Conservation (phyloP, 192 early-diverging fungal genomes). For the Umbelopsis sp. region DNA sequence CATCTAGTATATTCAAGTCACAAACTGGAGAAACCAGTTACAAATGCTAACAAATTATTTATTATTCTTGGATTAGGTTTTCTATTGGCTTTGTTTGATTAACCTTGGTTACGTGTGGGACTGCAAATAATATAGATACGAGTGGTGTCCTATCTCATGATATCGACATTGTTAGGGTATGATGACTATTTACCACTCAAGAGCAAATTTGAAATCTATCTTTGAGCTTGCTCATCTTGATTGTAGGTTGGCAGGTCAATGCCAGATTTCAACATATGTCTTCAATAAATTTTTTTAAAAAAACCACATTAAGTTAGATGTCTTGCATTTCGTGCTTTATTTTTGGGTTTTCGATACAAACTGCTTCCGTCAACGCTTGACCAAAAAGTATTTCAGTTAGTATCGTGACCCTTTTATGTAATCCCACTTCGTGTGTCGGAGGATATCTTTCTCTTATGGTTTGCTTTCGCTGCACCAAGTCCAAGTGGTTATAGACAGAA, state of each 20-base stretch:
- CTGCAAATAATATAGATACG: neutral
- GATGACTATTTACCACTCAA: slow-evolving; percentile 8
- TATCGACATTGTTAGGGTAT: neutral
- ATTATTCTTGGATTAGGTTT: neutral
- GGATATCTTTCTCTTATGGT: neutral
- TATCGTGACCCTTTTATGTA: too few species aligned
- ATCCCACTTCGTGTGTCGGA: neutral
- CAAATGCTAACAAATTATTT: neutral
- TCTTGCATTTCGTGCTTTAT: too few species aligned
- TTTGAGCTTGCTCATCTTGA: neutral
- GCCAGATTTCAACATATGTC: neutral
- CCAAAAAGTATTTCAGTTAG: too few species aligned
- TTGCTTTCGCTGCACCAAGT: neutral
- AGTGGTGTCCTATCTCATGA: slow-evolving; percentile 6
- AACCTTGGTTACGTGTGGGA: neutral
- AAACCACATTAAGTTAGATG: too few species aligned
- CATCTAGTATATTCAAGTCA: neutral
- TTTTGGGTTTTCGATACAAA: too few species aligned
- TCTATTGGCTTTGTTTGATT: neutral
- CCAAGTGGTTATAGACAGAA: too few species aligned
- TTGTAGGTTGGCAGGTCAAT: neutral
- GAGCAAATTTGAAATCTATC: neutral
- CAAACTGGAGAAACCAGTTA: too few species aligned
- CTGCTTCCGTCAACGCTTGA: too few species aligned
- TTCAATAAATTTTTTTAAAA: too few species aligned